Evolutionary conservation across 306 rosid species (phyloP), one percentile per base, ranked within the genome.

Genomic region (Cicer judaicum): DNA sequence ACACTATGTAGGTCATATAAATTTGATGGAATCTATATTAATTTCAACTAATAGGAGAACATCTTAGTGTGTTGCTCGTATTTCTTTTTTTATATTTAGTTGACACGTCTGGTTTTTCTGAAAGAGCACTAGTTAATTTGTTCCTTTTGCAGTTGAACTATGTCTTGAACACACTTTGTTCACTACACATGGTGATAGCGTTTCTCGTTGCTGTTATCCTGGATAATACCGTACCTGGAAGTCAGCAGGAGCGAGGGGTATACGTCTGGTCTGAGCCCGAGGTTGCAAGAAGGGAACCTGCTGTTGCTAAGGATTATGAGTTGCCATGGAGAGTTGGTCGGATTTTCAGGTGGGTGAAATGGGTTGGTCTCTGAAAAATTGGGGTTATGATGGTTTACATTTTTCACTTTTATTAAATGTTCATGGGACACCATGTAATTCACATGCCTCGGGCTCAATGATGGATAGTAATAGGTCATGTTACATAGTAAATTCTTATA

Each of bases 211-310:
- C 97, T 55, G 80, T 89, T 72, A 84, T 92, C 80, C 95, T 94
- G 76, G 97, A 94, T 78, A 92, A 94, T 73, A 92, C 99, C 4
- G 97, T 94, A 52, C 99, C 99, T n/a, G 99, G 99, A 48, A 90
- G 92, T 73, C 82, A 75, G 82, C 92, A 86, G 76, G 99, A 94
- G 85, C 96, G 96, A 2, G 99, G 99, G 68, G 99, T 94, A 24
- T 94, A 94, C 43, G 93, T 92, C 63, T 94, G 99, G 99, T 87
- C 97, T 0, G 93, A 94, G 53, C 69, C 88, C 0, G 99, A 94
- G 72, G 85, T 82, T 78, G 98, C 92, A 38, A 85, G 79, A 83
- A 85, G 91, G 78, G 99, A 94, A 66, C 93, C 92, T 55, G 93
- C 96, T 24, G 92, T 92, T 70, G 54, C 89, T 18, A 87, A 88